Conservation (phyloP, 306 rosid species). For the Sesbania bispinosa region DNA sequence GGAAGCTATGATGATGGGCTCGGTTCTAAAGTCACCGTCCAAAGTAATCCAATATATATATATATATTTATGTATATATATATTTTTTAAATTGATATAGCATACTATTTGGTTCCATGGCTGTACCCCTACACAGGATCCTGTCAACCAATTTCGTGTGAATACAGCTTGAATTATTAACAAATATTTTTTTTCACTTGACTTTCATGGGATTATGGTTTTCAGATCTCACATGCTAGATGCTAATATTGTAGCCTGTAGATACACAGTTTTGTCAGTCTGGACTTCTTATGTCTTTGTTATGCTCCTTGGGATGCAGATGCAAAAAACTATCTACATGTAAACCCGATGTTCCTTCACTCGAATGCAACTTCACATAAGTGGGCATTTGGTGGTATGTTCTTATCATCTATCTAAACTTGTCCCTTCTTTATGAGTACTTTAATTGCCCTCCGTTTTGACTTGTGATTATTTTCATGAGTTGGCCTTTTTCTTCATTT, state of each 20-base stretch:
- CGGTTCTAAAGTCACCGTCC: slow-evolving; percentile 49
- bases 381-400: slow-evolving; percentile 97
- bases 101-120: slow-evolving; percentile 16
- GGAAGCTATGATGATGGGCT: slow-evolving; percentile 60
- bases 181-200: background rate
- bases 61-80: background rate
- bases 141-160: background rate
- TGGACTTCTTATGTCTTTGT: slow-evolving; percentile 1
- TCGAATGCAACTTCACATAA: slow-evolving; percentile 98
- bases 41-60: slow-evolving; percentile 49
- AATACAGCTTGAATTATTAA: background rate
- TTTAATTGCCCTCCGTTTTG: slow-evolving; percentile 3
- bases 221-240: slow-evolving; percentile 5
- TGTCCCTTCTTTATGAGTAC: background rate
- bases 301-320: slow-evolving; percentile 43
- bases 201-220: background rate
- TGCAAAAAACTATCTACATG: slow-evolving; percentile 61
- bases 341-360: slow-evolving; percentile 90
- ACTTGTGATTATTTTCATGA: background rate
- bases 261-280: slow-evolving; percentile 3
- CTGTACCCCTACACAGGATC: background rate
- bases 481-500: slow-evolving; percentile 5
- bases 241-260: background rate
- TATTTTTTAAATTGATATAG: background rate
- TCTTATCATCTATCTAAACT: slow-evolving; percentile 5